phyloP scores from a whole-genome alignment of 2,329 filamentous ascomycete species.

The Pyricularia pennisetigena region DNA sequence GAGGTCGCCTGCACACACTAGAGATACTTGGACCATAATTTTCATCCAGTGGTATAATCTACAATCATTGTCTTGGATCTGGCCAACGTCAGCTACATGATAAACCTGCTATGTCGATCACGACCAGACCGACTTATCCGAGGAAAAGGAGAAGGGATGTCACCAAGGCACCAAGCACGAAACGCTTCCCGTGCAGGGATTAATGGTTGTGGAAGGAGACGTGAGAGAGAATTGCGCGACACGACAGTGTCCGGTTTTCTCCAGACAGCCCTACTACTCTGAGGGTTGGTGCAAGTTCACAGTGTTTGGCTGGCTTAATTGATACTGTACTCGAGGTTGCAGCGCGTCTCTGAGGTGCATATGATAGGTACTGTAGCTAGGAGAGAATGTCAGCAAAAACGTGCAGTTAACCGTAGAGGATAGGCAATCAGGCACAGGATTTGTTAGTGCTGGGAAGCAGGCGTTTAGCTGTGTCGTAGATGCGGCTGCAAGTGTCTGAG shows the following conservation, averaged over 20 bases:
- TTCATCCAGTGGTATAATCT: neutral
- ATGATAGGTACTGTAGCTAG: no score
- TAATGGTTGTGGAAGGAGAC: neutral
- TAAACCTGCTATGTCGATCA: neutral
- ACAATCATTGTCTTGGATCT: neutral
- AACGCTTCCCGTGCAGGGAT: neutral
- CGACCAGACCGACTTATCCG: neutral
- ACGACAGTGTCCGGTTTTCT: neutral
- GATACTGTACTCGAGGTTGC: neutral
- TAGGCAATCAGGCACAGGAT: neutral
- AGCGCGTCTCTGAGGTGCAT: neutral
- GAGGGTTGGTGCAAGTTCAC: neutral
- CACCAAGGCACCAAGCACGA: neutral
- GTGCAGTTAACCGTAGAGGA: neutral
- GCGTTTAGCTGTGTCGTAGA: slow-evolving; percentile 11
- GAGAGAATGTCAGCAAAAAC: neutral
- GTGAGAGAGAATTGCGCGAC: neutral
- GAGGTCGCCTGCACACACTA: neutral
- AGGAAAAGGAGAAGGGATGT: neutral
- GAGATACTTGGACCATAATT: neutral
- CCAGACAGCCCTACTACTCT: neutral
- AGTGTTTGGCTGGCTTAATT: neutral
- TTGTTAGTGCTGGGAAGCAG: neutral
- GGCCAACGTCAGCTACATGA: neutral
- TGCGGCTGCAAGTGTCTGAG: slow-evolving; percentile 18